Evolutionary conservation across 805 yeast species (phyloP).

Genomic region (Saccharomycopsis synnaedendra): DNA sequence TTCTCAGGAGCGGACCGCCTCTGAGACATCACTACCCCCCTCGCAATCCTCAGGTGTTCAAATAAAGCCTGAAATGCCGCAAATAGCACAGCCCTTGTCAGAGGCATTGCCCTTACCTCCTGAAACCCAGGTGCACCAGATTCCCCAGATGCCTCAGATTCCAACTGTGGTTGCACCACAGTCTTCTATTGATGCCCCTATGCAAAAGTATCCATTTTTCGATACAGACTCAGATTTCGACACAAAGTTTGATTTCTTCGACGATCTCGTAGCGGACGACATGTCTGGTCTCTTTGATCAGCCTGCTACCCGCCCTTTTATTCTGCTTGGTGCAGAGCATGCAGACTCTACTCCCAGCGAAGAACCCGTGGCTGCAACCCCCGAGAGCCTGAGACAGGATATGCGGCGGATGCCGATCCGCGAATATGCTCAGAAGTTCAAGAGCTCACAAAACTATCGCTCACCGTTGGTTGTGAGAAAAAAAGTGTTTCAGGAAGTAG

Average conservation of each 20-base stretch:
- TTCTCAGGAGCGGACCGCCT: neutral
- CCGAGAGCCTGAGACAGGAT: too few species aligned
- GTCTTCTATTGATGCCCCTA: too few species aligned
- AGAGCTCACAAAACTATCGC: constrained; percentile 5
- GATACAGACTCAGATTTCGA: too few species aligned
- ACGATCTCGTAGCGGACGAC: too few species aligned
- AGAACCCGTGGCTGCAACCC: too few species aligned
- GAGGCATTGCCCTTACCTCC: neutral
- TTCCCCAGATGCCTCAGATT: neutral
- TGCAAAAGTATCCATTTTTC: too few species aligned
- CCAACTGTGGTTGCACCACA: neutral
- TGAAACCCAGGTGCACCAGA: neutral
- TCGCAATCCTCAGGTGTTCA: neutral
- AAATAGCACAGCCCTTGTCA: neutral
- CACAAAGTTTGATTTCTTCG: too few species aligned
- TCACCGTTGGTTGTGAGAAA: constrained; percentile 14
- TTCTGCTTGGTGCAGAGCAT: too few species aligned
- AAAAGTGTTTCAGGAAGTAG: constrained; percentile 14
- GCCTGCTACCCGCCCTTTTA: too few species aligned
- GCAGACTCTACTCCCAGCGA: too few species aligned
- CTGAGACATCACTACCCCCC: neutral
- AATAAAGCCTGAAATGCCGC: neutral
- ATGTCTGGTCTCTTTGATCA: too few species aligned
- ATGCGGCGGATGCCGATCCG: too few species aligned
- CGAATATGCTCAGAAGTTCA: neutral